Conservation (phyloP, 768 basidiomycete genomes). For the Hemileccinum impolitum region DNA sequence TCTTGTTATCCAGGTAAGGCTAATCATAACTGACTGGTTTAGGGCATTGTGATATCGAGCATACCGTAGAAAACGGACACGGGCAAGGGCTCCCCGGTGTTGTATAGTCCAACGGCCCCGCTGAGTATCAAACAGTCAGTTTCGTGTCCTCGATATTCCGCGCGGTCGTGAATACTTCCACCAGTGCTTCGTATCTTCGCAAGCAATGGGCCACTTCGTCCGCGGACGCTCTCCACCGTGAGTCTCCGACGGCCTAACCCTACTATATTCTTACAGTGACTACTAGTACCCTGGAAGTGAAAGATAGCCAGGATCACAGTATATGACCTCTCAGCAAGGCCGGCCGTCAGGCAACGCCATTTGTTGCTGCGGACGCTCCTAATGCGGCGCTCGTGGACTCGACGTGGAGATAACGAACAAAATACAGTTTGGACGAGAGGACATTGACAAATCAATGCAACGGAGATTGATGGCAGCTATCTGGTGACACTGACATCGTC, state of each 20-base stretch:
- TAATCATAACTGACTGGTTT: not conserved
- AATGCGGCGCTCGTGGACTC: constrained; percentile 21
- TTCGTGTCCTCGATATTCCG: not conserved
- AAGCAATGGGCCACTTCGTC: constrained; percentile 46
- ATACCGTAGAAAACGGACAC: constrained; percentile 52
- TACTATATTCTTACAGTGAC: constrained; percentile 32
- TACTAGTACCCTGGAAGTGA: constrained; percentile 53
- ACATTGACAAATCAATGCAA: not conserved
- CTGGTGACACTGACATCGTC: not conserved
- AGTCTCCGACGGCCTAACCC: constrained; percentile 5
- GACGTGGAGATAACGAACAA: too few relatives aligned
- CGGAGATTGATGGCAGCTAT: not conserved
- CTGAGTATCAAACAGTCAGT: constrained; percentile 48
- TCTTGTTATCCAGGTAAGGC: not conserved
- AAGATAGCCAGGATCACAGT: constrained; percentile 43
- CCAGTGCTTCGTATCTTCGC: constrained; percentile 47
- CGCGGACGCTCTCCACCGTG: constrained; percentile 45
- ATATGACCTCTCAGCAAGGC: constrained; percentile 35
- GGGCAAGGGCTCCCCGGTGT: constrained; percentile 51
- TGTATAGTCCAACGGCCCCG: constrained; percentile 56
- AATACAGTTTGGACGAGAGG: constrained; percentile 17
- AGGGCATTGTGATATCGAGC: constrained; percentile 57
- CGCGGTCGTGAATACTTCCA: not conserved
- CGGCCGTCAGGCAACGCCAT: constrained; percentile 39
- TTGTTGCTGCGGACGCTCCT: constrained; percentile 14